A percentile compares a stretch with the other conserved stretches of the same genome.
These are phyloP conservation scores for Colletotrichum gloeosporioides DNA, from an alignment of 2,329 filamentous ascomycete genomes.

Conservation along the genomic window DNA sequence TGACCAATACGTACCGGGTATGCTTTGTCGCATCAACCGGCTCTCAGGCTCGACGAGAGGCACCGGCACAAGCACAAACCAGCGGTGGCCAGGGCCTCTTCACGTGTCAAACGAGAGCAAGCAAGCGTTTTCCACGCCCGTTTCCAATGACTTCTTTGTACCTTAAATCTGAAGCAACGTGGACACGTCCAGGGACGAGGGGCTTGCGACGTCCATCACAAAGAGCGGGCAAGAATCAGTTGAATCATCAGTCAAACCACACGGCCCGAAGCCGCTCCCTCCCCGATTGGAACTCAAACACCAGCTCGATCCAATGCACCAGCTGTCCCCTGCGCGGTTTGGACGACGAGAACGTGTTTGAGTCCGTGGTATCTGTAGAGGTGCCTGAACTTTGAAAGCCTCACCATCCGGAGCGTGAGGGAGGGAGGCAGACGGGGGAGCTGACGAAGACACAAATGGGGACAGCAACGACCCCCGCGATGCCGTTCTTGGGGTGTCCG, in stretches of 20 bases:
- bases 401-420: neutral
- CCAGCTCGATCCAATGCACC: slow-evolving; percentile 16
- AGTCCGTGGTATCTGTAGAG: neutral
- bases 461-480: neutral
- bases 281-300: slow-evolving; percentile 19
- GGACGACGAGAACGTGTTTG: slow-evolving; percentile 7
- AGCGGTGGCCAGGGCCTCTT: slow-evolving; percentile 1
- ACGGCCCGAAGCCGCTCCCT: slow-evolving; percentile 17
- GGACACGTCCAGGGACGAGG: neutral
- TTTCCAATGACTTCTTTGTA: slow-evolving; percentile 7
- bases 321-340: neutral
- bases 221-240: slow-evolving; percentile 12
- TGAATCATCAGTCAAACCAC: slow-evolving; percentile 17
- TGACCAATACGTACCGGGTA: neutral
- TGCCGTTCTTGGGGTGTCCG: neutral
- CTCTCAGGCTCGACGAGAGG: neutral
- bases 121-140: neutral
- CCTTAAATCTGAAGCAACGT: slow-evolving; percentile 10
- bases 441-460: neutral
- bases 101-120: slow-evolving; percentile 8
- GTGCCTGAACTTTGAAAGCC: neutral
- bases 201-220: neutral
- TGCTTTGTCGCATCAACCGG: neutral
- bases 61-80: neutral
- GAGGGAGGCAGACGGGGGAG: neutral